Evolutionary conservation across 1,139 yeast genomes (phyloP).

Genomic region (Yamadazyma taylorii): DNA sequence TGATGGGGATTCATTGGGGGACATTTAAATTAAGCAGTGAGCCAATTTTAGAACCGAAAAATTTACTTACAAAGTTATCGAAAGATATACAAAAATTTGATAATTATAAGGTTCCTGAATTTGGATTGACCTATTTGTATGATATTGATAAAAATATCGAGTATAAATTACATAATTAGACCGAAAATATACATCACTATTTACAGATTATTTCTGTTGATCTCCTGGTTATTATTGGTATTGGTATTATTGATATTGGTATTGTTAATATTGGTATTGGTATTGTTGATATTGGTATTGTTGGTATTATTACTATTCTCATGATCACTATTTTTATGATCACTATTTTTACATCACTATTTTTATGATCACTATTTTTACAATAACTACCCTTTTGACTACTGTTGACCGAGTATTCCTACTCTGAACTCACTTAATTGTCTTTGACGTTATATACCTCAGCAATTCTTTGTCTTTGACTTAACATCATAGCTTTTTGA

Average conservation of each 20-base stretch:
- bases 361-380: no score
- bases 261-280: no score
- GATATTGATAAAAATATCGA: conserved; percentile 24
- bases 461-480: conserved; percentile 27
- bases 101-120: conserved; percentile 37
- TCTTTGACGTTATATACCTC: background rate
- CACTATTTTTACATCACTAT: no score
- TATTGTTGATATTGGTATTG: no score
- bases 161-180: conserved; percentile 8
- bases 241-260: no score
- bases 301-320: no score
- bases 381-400: no score
- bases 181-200: conserved; percentile 2
- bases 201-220: background rate
- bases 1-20: conserved; percentile 96
- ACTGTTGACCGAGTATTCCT: no score
- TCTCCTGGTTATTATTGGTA: no score
- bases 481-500: conserved; percentile 36
- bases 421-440: conserved; percentile 4
- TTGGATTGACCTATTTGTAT: conserved; percentile 43
- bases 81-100: conserved; percentile 18
- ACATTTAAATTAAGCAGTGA: conserved; percentile 89
- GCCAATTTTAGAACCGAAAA: conserved; percentile 80
- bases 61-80: conserved; percentile 27
- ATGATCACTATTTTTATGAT: no score